Base-by-base conservation (phyloP, 164 flowering plant genomes). In the Dillenia suffruticosa region DNA sequence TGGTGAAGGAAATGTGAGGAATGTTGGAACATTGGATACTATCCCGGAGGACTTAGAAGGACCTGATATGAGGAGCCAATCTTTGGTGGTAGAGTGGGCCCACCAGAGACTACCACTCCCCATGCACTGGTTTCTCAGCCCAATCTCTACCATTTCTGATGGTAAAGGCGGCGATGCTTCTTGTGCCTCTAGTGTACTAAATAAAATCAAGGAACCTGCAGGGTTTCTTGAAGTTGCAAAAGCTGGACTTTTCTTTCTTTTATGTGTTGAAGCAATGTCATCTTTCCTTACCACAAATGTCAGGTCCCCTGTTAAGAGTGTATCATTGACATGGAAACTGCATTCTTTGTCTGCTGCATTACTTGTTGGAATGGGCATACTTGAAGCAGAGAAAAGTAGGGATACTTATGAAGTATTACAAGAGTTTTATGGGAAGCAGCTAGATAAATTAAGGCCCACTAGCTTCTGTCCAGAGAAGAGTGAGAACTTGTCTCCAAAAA, bases 91-190 rank as follows among this genome's bases (percentile, higher is more conserved):
- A 52, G 92, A 88, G 68, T 95, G 99, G 99, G 84, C 92, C 47
- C 76, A 77, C 64, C 96, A 88, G 81, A 85, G 94, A 72, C 62
- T 95, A 62, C 99, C 96, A 24, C 90, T 95, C 72, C 97, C 97
- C n/a, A 44, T 59, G 51, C 87, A 85, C 68, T 92, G 97, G 96
- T 84, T 89, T 72, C 88, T 95, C 51, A 95, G 97, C 72, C 88
- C 99, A 59, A 66, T 95, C 53, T 59, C 92, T 57, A 77, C 82
- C 54, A 57, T 82, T 58, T 65, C 54, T 49, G 52, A 56, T 55
- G 54, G 56, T 45, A 75, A 60, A 46, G 62, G 61, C 49, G 57
- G 64, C 57, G 54, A 48, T 66, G 57, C 16, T 55, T 61, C 63
- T 44, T 67, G 26, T 56, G 47, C 44, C 54, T 58, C 80, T 44